phyloP scores from a whole-genome alignment of 176 grass and related monocot genomes.

The Thinopyrum elongatum region DNA sequence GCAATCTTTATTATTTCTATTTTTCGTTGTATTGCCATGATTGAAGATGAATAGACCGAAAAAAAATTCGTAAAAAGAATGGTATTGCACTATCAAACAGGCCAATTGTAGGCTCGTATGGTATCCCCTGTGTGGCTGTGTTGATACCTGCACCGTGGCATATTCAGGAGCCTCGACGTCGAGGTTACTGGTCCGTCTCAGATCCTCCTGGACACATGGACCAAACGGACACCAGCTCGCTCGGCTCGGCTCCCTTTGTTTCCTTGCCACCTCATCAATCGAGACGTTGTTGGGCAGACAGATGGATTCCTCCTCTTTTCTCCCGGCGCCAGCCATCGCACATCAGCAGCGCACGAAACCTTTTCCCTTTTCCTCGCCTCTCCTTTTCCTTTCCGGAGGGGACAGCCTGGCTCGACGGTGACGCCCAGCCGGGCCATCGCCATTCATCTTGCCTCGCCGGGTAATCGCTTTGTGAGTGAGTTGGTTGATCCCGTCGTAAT shows the following conservation, averaged over 20 bases:
- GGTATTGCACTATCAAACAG: no score
- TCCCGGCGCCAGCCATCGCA: slow-evolving; percentile 30
- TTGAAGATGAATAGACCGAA: no score
- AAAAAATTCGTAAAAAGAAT: no score
- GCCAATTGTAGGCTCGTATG: no score
- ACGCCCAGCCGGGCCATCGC: slow-evolving; percentile 39
- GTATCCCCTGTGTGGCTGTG: no score
- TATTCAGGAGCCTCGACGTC: no score
- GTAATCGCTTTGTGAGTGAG: background rate
- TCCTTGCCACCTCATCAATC: background rate
- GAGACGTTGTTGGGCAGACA: background rate
- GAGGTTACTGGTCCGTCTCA: no score
- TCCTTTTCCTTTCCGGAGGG: slow-evolving; percentile 27
- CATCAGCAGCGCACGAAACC: background rate
- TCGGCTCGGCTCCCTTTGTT: background rate
- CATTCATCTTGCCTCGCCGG: slow-evolving; percentile 43
- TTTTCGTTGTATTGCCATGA: no score
- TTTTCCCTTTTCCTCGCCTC: background rate
- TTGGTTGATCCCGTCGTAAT: slow-evolving; percentile 20
- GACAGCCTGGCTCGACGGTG: slow-evolving; percentile 63
- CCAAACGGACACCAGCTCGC: background rate
- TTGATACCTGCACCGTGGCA: no score
- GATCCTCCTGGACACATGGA: background rate
- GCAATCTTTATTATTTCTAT: no score
- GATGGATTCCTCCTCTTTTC: slow-evolving; percentile 27